phyloP scores from a whole-genome alignment of 306 rosid genomes.

The Dalbergia oliveri region DNA sequence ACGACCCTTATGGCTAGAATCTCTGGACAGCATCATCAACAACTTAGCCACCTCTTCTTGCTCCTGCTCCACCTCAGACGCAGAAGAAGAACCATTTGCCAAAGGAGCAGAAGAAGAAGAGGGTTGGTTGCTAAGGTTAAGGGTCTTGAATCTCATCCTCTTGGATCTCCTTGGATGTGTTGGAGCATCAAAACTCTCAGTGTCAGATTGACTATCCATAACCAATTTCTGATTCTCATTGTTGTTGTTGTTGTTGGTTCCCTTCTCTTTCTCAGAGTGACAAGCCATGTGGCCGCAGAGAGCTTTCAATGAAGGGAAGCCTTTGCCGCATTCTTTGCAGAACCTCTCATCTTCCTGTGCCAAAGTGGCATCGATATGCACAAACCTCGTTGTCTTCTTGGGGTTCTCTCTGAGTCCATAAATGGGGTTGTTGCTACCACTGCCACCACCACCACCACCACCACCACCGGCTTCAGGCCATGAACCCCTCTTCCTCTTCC shows the following conservation, averaged over 20 bases:
- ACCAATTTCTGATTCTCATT: conserved; percentile 55
- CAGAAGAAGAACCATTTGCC: conserved; percentile 50
- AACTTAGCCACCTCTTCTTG: conserved; percentile 75
- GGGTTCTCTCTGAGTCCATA: conserved; percentile 88
- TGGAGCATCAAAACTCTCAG: conserved; percentile 53
- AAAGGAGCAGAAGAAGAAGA: conserved; percentile 38
- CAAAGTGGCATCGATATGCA: conserved; percentile 49
- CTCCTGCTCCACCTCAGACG: conserved; percentile 67
- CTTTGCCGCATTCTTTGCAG: conserved; percentile 89
- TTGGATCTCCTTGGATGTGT: conserved; percentile 56
- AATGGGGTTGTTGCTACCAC: conserved; percentile 33
- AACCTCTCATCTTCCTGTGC: conserved; percentile 43
- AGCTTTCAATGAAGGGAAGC: conserved; percentile 83
- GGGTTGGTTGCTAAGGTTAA: conserved; percentile 49
- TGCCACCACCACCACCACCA: conserved; percentile 31
- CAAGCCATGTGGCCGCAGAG: conserved; percentile 91
- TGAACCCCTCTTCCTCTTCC: conserved; percentile 53
- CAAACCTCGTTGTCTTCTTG: conserved; percentile 72
- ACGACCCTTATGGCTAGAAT: conserved; percentile 54
- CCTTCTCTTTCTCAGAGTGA: conserved; percentile 76
- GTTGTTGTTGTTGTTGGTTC: conserved; percentile 41
- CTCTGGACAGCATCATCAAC: conserved; percentile 80
- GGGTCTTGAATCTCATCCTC: conserved; percentile 55
- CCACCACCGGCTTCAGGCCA: conserved; percentile 44
- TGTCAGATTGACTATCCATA: conserved; percentile 68